Percentiles rank a stretch among this genome's conserved stretches.
Evolutionary conservation across 2,329 filamentous ascomycete species (phyloP).

Genomic region (Zarea fungicola): DNA sequence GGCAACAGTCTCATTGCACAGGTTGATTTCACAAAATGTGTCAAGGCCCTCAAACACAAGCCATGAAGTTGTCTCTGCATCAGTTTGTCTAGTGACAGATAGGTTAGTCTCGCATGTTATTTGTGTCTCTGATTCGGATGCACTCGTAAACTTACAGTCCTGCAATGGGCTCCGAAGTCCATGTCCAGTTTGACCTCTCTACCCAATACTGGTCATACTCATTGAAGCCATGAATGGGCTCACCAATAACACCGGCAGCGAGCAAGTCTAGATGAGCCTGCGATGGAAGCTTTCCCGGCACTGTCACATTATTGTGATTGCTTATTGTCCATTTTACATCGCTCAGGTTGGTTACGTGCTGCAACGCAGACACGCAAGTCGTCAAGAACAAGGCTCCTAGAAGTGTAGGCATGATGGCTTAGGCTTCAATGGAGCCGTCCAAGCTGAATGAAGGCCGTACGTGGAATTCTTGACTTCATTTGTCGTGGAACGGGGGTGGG

Average conservation of each 20-base stretch:
- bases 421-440: no score
- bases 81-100: conserved; percentile 17
- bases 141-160: conserved; percentile 26
- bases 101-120: neutral
- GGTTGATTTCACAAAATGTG: conserved; percentile 51
- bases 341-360: no score
- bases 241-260: conserved; percentile 45
- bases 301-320: conserved; percentile 22
- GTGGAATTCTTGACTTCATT: no score
- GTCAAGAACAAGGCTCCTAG: no score
- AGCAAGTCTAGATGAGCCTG: conserved; percentile 56
- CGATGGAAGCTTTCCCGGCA: conserved; percentile 51
- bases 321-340: conserved; percentile 4
- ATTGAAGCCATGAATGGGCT: conserved; percentile 42
- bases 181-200: conserved; percentile 50
- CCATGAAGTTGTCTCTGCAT: conserved; percentile 38
- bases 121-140: conserved; percentile 15
- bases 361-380: no score
- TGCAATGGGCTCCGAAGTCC: conserved; percentile 35
- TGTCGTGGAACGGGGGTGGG: no score
- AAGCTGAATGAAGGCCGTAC: no score
- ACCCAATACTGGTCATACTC: conserved; percentile 59
- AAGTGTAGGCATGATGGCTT: no score
- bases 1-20: conserved; percentile 50
- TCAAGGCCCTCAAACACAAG: conserved; percentile 59